Base-by-base conservation (phyloP, 116 monocot genomes). In the Zostera marina region DNA sequence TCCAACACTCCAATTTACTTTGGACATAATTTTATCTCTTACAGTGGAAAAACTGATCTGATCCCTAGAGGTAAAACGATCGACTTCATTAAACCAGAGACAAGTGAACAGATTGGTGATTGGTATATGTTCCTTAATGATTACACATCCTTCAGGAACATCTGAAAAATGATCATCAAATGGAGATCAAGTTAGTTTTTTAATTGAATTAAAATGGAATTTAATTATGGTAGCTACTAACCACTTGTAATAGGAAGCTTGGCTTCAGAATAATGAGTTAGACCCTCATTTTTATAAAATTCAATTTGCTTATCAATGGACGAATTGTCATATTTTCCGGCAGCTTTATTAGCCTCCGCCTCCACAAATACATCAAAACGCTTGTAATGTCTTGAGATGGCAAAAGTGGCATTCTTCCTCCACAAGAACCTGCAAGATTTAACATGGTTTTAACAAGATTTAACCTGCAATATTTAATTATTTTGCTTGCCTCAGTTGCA, bases 21-120 rank as follows among this genome's bases (percentile, higher is more conserved):
- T 81, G 21, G 77, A 70, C 75, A 58, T 84, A 63, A 94, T 71
- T 65, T 76, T 94, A 54, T 94, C 94, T 53, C 94, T 74, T 26
- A 81, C 87, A 21, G 81, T 84, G 66, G 88, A 81, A 58, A 85
- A 88, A 64, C 93, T 94, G 16, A 94, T 69, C 59, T 94, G 93
- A 69, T 88, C 88, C 25, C 93, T 88, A 7, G 93, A 78, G 9
- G 88, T 94, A 66, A 88, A 94, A 5, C 81, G 78, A 66, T 94
- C 93, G 20, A 94, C 93, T 65, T 94, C 93, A 56, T 94, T 94
- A 66, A 94, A 94, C 93, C 93, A 94, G 11, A 94, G 68, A 71
- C 93, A 94, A 12, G 81, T 88, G 73, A 94, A 94, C 14, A 94
- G 73, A 59, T 88, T 84, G 43, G 88, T 88, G 22, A 94, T 81